Evolutionary conservation across 495 filamentous ascomycete genomes (phyloP), one percentile per base, ranked within the genome.

Genomic region (Terfezia claveryi): DNA sequence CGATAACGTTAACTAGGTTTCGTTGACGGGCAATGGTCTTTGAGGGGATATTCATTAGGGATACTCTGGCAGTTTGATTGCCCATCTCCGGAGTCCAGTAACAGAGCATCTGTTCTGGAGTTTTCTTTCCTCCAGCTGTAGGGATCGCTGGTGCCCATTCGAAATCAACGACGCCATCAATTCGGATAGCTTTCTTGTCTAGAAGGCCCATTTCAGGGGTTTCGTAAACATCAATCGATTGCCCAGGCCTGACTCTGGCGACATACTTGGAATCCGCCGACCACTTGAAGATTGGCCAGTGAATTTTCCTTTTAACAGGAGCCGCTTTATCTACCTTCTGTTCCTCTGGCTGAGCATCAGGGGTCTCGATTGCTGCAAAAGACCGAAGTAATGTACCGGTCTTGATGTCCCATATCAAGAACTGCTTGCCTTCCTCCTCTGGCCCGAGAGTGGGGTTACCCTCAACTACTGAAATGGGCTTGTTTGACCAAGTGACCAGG

Each of bases 281-380:
- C 91, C 91, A 98, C 70, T 98, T 98, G 77, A 98, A 98, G 11
- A 89, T 87, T 23, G 91, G 91, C 91, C 91, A 98, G 61, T 88
- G 84, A 54, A 92, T 80, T 75, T 95, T 95, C 70, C 85, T 83
- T 71, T 86, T 85, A 5, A 20, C 41, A 5, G 41, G 41, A 50
- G 76, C 65, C 10, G 80, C 81, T 59, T 83, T 79, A 62, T 83
- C 86, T 49, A 61, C 60, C 10, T 59, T 20, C n/a, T 63, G 60
- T 23, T 62, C 61, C 12, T 62, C 60, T 11, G 57, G 59, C 49
- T 61, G 56, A 16, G 75, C 70, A 27, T 73, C 76, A 20, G 83
- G 79, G 20, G 78, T 65, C 56, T 96, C 91, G 61, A 94, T 74
- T 55, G 84, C 89, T 27, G 83, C 79, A 66, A 98, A 98, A 0